These are phyloP conservation scores for Daldinia sp. DNA, from an alignment of 2,329 filamentous ascomycete species.

Conservation along the genomic window DNA sequence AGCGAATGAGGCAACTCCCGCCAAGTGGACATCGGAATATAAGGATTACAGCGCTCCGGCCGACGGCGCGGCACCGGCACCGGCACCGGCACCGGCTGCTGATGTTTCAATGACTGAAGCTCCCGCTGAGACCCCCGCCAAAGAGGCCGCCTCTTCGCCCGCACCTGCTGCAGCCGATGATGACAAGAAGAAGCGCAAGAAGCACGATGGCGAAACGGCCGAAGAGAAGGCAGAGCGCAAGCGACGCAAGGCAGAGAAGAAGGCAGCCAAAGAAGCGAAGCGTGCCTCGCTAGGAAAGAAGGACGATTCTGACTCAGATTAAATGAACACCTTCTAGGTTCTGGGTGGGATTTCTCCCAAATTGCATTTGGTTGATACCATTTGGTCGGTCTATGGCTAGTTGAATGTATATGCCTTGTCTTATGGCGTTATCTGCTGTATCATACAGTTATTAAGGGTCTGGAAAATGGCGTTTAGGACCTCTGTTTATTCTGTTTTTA, in stretches of 20 bases:
- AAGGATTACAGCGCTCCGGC: slow-evolving; percentile 81
- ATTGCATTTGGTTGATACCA: slow-evolving; percentile 47
- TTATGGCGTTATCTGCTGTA: slow-evolving; percentile 49
- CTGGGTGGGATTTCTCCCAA: slow-evolving; percentile 32
- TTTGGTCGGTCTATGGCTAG: slow-evolving; percentile 30
- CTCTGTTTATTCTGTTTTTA: slow-evolving; percentile 33
- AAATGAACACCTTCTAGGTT: slow-evolving; percentile 39
- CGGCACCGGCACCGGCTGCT: slow-evolving; percentile 59
- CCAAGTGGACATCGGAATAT: slow-evolving; percentile 93
- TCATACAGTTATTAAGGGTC: slow-evolving; percentile 45
- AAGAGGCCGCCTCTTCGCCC: slow-evolving; percentile 56
- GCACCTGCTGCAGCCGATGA: slow-evolving; percentile 61
- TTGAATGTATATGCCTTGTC: slow-evolving; percentile 42
- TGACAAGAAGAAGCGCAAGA: slow-evolving; percentile 83
- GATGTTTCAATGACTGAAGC: slow-evolving; percentile 60
- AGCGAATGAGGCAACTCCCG: slow-evolving; percentile 90
- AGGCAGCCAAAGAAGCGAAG: slow-evolving; percentile 68
- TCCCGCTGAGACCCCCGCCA: slow-evolving; percentile 55
- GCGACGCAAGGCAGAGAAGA: slow-evolving; percentile 71
- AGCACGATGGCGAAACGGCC: slow-evolving; percentile 81
- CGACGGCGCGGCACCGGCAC: slow-evolving; percentile 58
- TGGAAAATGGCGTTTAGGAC: slow-evolving; percentile 49
- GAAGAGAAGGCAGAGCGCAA: slow-evolving; percentile 75
- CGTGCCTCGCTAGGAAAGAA: slow-evolving; percentile 65
- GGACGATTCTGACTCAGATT: slow-evolving; percentile 67